These are phyloP conservation scores for Nephelium lappaceum DNA, from an alignment of 345 rosid genomes.

Conservation along the genomic window DNA sequence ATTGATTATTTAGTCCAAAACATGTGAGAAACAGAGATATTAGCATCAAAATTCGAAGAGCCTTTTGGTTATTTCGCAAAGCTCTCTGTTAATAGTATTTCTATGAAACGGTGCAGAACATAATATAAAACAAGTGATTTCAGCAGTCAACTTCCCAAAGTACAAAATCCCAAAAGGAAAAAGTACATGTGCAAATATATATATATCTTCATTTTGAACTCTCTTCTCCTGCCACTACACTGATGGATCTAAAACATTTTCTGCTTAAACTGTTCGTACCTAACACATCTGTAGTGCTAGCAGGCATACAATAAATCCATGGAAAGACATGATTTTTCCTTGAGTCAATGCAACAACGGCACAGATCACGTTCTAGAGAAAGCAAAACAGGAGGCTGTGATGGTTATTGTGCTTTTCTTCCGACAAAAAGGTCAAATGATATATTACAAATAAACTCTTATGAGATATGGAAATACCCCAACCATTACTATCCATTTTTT, in stretches of 20 bases:
- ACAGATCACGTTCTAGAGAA: background rate
- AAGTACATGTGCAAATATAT: background rate
- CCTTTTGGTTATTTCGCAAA: slow-evolving; percentile 2
- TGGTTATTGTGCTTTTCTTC: background rate
- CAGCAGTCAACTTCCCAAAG: background rate
- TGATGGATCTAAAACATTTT: background rate
- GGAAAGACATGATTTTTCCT: background rate
- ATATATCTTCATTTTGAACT: background rate
- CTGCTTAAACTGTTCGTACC: background rate
- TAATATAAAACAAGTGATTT: background rate
- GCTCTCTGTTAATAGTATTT: background rate
- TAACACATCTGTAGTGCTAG: background rate
- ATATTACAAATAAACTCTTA: background rate
- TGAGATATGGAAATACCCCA: background rate
- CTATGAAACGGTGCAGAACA: slow-evolving; percentile 22
- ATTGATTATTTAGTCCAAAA: background rate
- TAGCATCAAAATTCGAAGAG: background rate
- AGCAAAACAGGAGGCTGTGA: background rate
- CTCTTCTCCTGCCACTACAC: background rate
- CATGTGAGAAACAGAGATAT: background rate
- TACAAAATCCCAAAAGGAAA: background rate
- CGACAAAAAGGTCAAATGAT: background rate
- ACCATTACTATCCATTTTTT: background rate
- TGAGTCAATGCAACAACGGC: background rate
- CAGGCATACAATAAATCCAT: background rate